Evolutionary conservation across 495 filamentous ascomycete species (phyloP).

Genomic region (Pseudomonodictys pantanalensis): DNA sequence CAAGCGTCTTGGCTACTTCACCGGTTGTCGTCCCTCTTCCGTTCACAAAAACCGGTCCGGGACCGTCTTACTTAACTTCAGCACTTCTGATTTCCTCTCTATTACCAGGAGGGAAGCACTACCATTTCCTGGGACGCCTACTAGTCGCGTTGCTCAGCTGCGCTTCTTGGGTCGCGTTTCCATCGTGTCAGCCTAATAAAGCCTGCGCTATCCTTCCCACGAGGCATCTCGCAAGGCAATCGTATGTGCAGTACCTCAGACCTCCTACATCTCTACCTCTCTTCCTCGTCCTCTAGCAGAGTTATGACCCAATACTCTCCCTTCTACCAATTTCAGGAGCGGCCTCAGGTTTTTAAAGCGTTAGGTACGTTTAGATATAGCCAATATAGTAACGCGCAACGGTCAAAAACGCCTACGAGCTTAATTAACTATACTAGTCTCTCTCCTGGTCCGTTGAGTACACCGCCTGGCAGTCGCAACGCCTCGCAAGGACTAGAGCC

Average conservation of each 20-base stretch:
- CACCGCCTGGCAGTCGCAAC: constrained; percentile 22
- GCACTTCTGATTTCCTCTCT: too few species aligned
- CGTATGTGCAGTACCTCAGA: constrained; percentile 14
- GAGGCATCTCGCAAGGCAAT: constrained; percentile 22
- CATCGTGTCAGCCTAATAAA: too few species aligned
- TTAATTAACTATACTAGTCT: constrained; percentile 15
- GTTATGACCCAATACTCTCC: constrained; percentile 18
- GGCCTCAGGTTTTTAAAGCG: not conserved
- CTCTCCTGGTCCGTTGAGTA: constrained; percentile 26
- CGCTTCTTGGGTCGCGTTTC: too few species aligned
- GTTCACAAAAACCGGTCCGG: too few species aligned
- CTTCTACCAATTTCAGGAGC: constrained; percentile 4
- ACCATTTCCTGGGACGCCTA: too few species aligned
- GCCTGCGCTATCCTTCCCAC: constrained; percentile 1
- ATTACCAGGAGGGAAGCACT: too few species aligned
- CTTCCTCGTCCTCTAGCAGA: not conserved
- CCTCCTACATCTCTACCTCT: constrained; percentile 2
- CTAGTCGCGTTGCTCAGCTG: too few species aligned
- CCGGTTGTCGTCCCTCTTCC: too few species aligned
- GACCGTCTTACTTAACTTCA: too few species aligned
- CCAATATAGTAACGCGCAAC: constrained; percentile 10
- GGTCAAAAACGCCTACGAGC: constrained; percentile 22
- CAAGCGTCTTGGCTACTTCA: too few species aligned
- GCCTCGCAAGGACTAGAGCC: constrained; percentile 16
- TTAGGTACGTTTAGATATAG: constrained; percentile 3